Conservation (phyloP, 768 basidiomycete species). For the Floccularia luteovirens region DNA sequence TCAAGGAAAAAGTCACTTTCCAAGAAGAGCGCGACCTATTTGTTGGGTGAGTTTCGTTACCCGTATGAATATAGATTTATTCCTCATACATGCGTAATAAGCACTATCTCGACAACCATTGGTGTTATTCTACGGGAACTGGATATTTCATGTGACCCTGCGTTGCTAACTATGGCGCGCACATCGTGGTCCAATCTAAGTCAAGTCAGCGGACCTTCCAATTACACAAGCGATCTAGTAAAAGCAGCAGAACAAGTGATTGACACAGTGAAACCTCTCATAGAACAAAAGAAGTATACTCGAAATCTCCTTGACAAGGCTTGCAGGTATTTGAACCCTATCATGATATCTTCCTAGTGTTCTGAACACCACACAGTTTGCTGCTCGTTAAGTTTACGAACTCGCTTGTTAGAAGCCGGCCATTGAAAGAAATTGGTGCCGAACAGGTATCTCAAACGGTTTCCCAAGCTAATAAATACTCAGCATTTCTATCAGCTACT, state of each 20-base stretch:
- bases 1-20: slow-evolving; percentile 73
- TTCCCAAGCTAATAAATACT: background rate
- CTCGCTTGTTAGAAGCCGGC: slow-evolving; percentile 82
- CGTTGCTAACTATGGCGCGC: slow-evolving; percentile 69
- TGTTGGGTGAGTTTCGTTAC: slow-evolving; percentile 49
- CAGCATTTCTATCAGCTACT: slow-evolving; percentile 33
- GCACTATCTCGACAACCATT: slow-evolving; percentile 82
- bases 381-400: slow-evolving; percentile 85
- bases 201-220: slow-evolving; percentile 83
- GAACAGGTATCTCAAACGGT: slow-evolving; percentile 62
- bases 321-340: slow-evolving; percentile 52
- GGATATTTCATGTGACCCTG: slow-evolving; percentile 74
- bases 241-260: slow-evolving; percentile 68
- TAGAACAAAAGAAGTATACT: slow-evolving; percentile 94
- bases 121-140: slow-evolving; percentile 76
- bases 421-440: slow-evolving; percentile 87
- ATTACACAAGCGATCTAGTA: slow-evolving; percentile 73
- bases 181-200: slow-evolving; percentile 73
- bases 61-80: slow-evolving; percentile 2
- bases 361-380: slow-evolving; percentile 36
- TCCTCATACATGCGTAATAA: slow-evolving; percentile 17
- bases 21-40: slow-evolving; percentile 87
- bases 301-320: slow-evolving; percentile 93
- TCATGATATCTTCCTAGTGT: too few relatives aligned
- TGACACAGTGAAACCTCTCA: slow-evolving; percentile 67